Percentiles rank a stretch among this genome's conserved stretches.
Evolutionary conservation across 1,139 yeast species (phyloP).

Genomic region (Saccharomyces hybrid): DNA sequence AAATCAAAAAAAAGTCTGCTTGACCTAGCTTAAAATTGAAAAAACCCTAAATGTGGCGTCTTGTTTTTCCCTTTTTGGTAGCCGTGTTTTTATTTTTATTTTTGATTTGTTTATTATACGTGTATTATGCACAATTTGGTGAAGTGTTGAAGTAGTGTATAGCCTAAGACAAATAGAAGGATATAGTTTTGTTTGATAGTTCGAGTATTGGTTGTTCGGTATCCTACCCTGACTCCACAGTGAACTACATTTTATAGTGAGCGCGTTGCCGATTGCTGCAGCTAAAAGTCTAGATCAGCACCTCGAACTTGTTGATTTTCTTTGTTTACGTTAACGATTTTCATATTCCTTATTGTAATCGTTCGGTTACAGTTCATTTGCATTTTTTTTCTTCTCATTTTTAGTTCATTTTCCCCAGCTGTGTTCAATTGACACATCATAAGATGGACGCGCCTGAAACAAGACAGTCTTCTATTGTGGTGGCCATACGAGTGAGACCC

Average conservation of each 20-base stretch:
- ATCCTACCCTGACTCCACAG: neutral
- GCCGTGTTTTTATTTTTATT: neutral
- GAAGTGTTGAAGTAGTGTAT: neutral
- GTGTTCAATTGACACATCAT: neutral
- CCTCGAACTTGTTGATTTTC: neutral
- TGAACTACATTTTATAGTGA: neutral
- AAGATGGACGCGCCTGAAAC: slow-evolving; percentile 18
- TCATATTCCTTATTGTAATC: neutral
- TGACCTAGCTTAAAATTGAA: no score
- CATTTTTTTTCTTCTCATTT: neutral
- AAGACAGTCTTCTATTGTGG: slow-evolving; percentile 63
- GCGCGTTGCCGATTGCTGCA: neutral
- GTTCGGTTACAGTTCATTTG: neutral
- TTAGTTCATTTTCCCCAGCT: neutral
- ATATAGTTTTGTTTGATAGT: neutral
- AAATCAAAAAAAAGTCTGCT: no score
- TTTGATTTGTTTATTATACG: neutral
- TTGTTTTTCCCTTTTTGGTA: neutral
- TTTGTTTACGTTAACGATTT: neutral
- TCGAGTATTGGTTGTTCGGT: neutral
- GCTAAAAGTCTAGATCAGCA: neutral
- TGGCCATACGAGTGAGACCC: slow-evolving; percentile 80
- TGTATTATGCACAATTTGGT: neutral
- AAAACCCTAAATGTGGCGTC: no score
- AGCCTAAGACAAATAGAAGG: neutral